A percentile compares a stretch with the other conserved stretches of the same genome.
Evolutionary conservation across 2,329 filamentous ascomycete species (phyloP).

Genomic region (Colletotrichum abscissum): DNA sequence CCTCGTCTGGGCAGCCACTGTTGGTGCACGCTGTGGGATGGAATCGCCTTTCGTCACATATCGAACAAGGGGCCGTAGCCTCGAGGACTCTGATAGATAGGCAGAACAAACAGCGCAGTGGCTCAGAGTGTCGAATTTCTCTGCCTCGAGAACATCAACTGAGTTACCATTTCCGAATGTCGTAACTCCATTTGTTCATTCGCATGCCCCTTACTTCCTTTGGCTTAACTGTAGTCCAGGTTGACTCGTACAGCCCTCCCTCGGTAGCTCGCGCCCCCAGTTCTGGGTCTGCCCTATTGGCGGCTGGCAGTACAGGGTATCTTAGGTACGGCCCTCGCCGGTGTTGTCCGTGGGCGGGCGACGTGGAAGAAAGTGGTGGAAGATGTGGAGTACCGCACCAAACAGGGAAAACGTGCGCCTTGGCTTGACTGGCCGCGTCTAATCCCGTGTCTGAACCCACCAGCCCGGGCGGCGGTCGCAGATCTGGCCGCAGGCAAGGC

Average conservation of each 20-base stretch:
- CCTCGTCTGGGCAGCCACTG: neutral
- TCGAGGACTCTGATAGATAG: neutral
- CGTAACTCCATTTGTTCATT: neutral
- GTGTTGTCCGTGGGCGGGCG: slow-evolving; percentile 30
- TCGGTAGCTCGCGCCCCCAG: neutral
- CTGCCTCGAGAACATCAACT: neutral
- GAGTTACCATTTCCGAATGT: neutral
- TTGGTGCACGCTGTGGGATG: slow-evolving; percentile 13
- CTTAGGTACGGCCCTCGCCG: slow-evolving; percentile 34
- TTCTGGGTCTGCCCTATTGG: slow-evolving; percentile 12
- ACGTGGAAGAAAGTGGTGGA: slow-evolving; percentile 29
- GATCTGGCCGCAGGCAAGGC: slow-evolving; percentile 35
- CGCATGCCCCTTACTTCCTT: neutral
- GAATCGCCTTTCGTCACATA: neutral
- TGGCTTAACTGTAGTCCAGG: neutral
- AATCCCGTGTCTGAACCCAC: slow-evolving; percentile 34
- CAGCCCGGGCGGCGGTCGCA: slow-evolving; percentile 36
- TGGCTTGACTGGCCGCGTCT: slow-evolving; percentile 32
- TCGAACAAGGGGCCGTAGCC: neutral
- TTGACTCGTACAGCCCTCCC: neutral
- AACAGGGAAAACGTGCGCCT: slow-evolving; percentile 36
- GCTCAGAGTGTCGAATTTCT: neutral
- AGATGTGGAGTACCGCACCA: slow-evolving; percentile 25
- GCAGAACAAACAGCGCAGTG: neutral
- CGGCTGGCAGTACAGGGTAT: slow-evolving; percentile 15